Base-by-base conservation (phyloP, 495 filamentous ascomycete species). In the Rusavskia elegans region DNA sequence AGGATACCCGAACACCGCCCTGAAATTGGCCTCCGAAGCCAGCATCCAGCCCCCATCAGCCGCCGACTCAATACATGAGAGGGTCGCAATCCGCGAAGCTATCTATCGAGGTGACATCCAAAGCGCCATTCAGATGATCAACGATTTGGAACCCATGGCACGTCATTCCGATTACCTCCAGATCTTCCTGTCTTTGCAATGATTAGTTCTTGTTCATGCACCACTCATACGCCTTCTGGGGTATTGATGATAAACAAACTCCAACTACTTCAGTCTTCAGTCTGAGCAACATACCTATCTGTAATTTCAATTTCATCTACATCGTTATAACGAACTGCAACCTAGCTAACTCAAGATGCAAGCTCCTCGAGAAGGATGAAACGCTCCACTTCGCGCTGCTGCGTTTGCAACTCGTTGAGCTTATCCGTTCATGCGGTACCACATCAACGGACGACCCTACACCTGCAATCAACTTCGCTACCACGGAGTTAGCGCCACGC, bases 181-280 rank as follows among this genome's bases (percentile, higher is more conserved):
- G 45, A 32, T 55, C 50, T 32, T 27, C 56, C 21, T 49, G 27
- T 39, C 58, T 53, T 75, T 78, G 79, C 80, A 72, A 89, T 88
- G 90, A 96, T 97, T 94, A 93, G 71, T 87, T 65, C 64, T 65
- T 52, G 59, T 88, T 93, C 92, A 96, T 97, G 89, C 93, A 99
- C 90, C 90, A 97, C 90, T 88, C 90, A 84, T 87, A 97, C 74
- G 72, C 73, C 74, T 80, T 80, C 79, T 72, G 68, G 78, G 80
- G 78, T 79, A 66, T 76, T 87, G 93, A 89, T 87, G 89, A 95
- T 76, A 87, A 84, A 82, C 76, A 87, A 82, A 81, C 82, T 80
- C 76, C 87, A 82, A 81, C 81, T 80, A 82, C 85, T 85, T 89
- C 83, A 89, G 80, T 88, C 82, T 79, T 87, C 79, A 87, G 78